A percentile compares a stretch with the other conserved stretches of the same genome.
phyloP scores from a whole-genome alignment of 306 rosid species.

The Castanea crenata region DNA sequence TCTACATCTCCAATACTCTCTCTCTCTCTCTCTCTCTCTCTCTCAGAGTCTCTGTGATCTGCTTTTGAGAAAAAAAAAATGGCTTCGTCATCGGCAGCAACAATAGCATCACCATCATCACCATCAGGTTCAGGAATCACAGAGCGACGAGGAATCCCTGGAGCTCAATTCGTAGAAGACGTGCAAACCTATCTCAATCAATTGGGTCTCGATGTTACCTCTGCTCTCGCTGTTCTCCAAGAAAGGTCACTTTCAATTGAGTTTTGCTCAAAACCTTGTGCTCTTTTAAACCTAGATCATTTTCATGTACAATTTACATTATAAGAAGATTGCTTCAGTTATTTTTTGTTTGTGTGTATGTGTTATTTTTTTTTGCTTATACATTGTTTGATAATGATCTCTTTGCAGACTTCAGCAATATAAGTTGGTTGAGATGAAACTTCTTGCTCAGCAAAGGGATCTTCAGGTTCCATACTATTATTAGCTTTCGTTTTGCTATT shows the following conservation, averaged over 20 bases:
- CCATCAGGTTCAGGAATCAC: slow-evolving; percentile 29
- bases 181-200: slow-evolving; percentile 79
- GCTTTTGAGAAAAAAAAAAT: slow-evolving; percentile 17
- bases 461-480: slow-evolving; percentile 43
- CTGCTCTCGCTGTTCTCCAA: slow-evolving; percentile 69
- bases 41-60: background rate
- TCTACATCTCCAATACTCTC: background rate
- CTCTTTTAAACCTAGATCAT: background rate
- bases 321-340: background rate
- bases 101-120: slow-evolving; percentile 21
- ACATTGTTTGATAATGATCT: background rate
- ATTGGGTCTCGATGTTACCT: slow-evolving; percentile 60
- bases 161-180: slow-evolving; percentile 88
- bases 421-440: slow-evolving; percentile 96
- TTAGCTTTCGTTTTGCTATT: background rate
- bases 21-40: background rate
- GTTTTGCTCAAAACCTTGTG: no score
- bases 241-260: slow-evolving; percentile 43
- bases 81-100: slow-evolving; percentile 40
- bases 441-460: slow-evolving; percentile 95
- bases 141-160: slow-evolving; percentile 95
- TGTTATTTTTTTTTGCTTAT: no score
- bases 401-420: slow-evolving; percentile 89
- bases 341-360: background rate
- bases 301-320: background rate